Evolutionary conservation across 225 moss, liverwort and hornwort genomes (phyloP).

Genomic region (Lunularia cruciata): DNA sequence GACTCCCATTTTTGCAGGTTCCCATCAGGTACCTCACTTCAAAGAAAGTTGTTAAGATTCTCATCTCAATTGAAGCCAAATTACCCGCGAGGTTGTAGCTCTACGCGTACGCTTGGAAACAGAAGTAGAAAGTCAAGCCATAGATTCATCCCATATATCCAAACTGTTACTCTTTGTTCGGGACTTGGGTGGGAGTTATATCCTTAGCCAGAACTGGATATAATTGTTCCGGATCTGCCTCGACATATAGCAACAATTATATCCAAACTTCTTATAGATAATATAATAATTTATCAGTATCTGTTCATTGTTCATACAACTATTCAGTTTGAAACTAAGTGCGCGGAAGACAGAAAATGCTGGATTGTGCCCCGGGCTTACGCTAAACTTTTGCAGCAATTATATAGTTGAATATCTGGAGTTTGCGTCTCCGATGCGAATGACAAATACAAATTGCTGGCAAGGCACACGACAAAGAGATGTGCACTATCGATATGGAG

Average conservation of each 20-base stretch:
- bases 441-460: slow-evolving; percentile 9
- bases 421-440: not conserved
- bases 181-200: not conserved
- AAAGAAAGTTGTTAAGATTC: not conserved
- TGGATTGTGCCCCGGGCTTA: not conserved
- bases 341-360: not conserved
- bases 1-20: not conserved
- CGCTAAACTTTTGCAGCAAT: not conserved
- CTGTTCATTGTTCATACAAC: not conserved
- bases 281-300: not conserved
- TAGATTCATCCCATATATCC: not conserved
- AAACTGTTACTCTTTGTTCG: not conserved
- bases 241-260: not conserved
- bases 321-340: not conserved
- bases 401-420: not conserved
- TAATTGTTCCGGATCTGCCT: not conserved
- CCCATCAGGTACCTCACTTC: not conserved
- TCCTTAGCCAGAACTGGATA: slow-evolving; percentile 2
- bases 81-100: no score
- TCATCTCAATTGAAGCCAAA: not conserved
- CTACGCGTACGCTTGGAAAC: not conserved
- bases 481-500: slow-evolving; percentile 2
- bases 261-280: not conserved
- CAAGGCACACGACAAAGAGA: slow-evolving; percentile 6
- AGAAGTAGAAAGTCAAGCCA: not conserved